These are phyloP conservation scores for Castanea mollissima DNA, from an alignment of 306 rosid species.

Conservation along the genomic window DNA sequence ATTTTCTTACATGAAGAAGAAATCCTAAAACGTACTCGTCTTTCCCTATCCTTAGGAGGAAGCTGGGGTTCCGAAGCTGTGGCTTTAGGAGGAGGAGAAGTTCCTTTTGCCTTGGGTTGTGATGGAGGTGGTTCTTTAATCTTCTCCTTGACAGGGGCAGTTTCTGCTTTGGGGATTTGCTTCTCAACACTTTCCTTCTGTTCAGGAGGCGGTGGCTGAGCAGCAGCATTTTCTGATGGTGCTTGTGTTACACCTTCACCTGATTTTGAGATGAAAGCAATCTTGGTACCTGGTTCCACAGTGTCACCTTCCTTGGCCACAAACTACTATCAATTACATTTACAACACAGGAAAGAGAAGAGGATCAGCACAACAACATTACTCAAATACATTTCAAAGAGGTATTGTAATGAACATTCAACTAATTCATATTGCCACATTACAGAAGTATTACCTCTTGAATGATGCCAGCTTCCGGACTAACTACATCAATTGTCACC, in stretches of 20 bases:
- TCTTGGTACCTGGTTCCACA: constrained; percentile 79
- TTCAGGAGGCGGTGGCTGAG: constrained; percentile 36
- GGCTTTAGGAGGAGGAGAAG: constrained; percentile 68
- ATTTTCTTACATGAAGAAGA: not conserved
- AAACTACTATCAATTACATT: constrained; percentile 43
- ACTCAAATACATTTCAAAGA: not conserved
- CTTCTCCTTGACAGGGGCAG: constrained; percentile 39
- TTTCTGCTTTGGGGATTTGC: constrained; percentile 51
- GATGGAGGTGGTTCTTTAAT: constrained; percentile 42
- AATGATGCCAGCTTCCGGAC: constrained; percentile 77
- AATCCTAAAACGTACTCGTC: constrained; percentile 49
- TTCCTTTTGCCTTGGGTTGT: constrained; percentile 53
- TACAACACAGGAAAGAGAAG: not conserved
- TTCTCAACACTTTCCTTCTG: constrained; percentile 40
- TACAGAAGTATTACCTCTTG: constrained; percentile 47
- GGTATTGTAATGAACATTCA: not conserved
- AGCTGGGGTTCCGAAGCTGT: constrained; percentile 45
- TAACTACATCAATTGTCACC: constrained; percentile 83
- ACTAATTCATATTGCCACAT: not conserved
- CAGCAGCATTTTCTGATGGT: constrained; percentile 52
- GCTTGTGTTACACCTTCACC: constrained; percentile 69
- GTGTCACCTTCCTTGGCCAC: constrained; percentile 86
- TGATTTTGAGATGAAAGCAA: constrained; percentile 80
- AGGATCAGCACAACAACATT: constrained; percentile 14
- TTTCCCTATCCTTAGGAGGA: constrained; percentile 72